Evolutionary conservation across 1,284 basidiomycete species (phyloP), one percentile per base, ranked within the genome.

Genomic region (Ustilago xerochloae): DNA sequence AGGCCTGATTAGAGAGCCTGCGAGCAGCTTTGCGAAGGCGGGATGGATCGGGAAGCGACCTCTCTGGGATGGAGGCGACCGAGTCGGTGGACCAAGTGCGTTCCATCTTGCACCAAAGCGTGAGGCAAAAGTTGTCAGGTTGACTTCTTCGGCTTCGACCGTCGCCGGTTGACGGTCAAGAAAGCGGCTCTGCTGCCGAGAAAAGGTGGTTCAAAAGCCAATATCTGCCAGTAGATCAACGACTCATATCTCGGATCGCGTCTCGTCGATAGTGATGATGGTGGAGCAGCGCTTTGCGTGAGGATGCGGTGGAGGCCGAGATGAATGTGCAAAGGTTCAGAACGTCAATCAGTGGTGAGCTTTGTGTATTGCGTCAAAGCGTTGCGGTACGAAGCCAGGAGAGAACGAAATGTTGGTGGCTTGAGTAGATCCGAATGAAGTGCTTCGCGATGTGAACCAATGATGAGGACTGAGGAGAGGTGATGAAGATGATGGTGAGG

Each of bases 1-100:
- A 32, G 13, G 63, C 63, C 51, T 75, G 73, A 33, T 71, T 75
- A 26, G 74, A 77, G 48, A 63, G 61, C 22, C 75, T 50, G 24
- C 75, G 63, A 33, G 57, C 67, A 9, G 73, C 62, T 51, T 66
- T 76, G 41, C 75, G 69, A 3, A 67, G 53, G 20, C 55, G 63
- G 4, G 51, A 45, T 24, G 75, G 62, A 36, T 78, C 68, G 3
- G 66, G 65, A 6, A 55, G 53, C 47, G 69, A 64, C 12, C 38
- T 50, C 24, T 68, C 60, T 30, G 57, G 61, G 28, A 61, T 62
- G 30, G 72, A 65, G 8, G 74, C 55, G 2, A 62, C 60, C 56
- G 72, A 70, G 49, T 75, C 73, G 56, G 73, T 71, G 22, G 73
- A 75, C 68, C 68, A 75, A 24, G 33, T 71, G 36, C 68, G 67